Evolutionary conservation across 208 protist species (phyloP).

Genomic region (Leishmania braziliensis): DNA sequence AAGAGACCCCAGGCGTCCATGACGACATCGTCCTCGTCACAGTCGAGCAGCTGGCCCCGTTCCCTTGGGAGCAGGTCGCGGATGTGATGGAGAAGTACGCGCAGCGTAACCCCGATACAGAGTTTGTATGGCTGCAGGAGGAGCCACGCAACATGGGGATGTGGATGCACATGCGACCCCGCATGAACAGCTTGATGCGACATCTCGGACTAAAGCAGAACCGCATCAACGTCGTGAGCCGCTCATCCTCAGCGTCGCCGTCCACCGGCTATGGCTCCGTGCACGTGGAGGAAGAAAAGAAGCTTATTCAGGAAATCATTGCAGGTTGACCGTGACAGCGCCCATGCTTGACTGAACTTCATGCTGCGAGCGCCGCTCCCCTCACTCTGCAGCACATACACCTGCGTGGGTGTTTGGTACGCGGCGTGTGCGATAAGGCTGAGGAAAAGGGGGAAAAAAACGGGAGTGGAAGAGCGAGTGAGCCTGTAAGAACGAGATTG

Average conservation of each 20-base stretch:
- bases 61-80: constrained; percentile 97
- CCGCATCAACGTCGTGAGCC: constrained; percentile 72
- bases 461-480: not conserved
- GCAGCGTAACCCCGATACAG: constrained; percentile 74
- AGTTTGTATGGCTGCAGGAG: constrained; percentile 97
- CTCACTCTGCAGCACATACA: not conserved
- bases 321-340: constrained; percentile 29
- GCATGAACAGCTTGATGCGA: constrained; percentile 80
- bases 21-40: constrained; percentile 93
- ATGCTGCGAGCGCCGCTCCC: not conserved
- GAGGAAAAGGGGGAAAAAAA: constrained; percentile 13
- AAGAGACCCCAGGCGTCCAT: constrained; percentile 45
- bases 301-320: constrained; percentile 66
- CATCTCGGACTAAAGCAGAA: constrained; percentile 56
- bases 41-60: constrained; percentile 97
- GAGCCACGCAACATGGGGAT: constrained; percentile 98
- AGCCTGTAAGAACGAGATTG: too few species aligned
- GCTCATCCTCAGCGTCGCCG: constrained; percentile 79
- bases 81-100: constrained; percentile 90
- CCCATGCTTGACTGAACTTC: not conserved
- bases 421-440: too few species aligned
- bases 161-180: constrained; percentile 86
- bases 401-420: not conserved
- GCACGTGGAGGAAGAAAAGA: constrained; percentile 87
- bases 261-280: constrained; percentile 90